Conservation (phyloP, 768 basidiomycete species). For the Chalciporus pseudorubinellus region DNA sequence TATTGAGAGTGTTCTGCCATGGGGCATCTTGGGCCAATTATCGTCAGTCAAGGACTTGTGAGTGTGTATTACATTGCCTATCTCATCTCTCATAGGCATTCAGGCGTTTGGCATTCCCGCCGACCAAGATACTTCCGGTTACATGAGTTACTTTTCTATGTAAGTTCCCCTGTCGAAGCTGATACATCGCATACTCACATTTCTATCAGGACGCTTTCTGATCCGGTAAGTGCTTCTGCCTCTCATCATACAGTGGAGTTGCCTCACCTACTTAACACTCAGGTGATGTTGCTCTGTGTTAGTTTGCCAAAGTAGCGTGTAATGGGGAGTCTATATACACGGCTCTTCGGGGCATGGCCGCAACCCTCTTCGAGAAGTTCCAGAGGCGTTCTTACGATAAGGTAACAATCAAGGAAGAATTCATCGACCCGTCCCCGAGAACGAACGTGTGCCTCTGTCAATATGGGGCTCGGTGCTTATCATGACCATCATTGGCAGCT, state of each 20-base stretch:
- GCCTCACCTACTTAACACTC: neutral
- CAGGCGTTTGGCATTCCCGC: conserved; percentile 20
- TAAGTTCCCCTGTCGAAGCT: neutral
- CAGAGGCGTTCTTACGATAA: neutral
- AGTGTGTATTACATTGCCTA: neutral
- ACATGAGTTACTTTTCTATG: conserved; percentile 27
- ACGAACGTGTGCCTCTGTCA: conserved; percentile 52
- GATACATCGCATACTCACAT: neutral
- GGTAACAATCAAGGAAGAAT: conserved; percentile 32
- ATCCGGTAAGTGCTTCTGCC: conserved; percentile 48
- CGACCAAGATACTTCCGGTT: conserved; percentile 10
- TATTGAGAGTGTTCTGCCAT: conserved; percentile 50
- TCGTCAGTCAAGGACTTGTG: conserved; percentile 47
- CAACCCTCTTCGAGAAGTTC: conserved; percentile 7
- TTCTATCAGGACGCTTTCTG: conserved; percentile 38
- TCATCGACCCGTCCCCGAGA: conserved; percentile 51
- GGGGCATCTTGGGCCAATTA: conserved; percentile 58
- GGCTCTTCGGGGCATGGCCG: neutral
- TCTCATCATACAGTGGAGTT: conserved; percentile 6
- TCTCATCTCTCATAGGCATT: neutral
- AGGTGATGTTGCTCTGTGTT: conserved; percentile 55
- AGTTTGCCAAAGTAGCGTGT: conserved; percentile 25
- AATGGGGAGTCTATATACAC: conserved; percentile 23
- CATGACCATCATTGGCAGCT: conserved; percentile 46
- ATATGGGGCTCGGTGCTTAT: conserved; percentile 55